Evolutionary conservation across 331 rosid genomes (phyloP), one percentile per base, ranked within the genome.

Genomic region (Rosa hybrid): DNA sequence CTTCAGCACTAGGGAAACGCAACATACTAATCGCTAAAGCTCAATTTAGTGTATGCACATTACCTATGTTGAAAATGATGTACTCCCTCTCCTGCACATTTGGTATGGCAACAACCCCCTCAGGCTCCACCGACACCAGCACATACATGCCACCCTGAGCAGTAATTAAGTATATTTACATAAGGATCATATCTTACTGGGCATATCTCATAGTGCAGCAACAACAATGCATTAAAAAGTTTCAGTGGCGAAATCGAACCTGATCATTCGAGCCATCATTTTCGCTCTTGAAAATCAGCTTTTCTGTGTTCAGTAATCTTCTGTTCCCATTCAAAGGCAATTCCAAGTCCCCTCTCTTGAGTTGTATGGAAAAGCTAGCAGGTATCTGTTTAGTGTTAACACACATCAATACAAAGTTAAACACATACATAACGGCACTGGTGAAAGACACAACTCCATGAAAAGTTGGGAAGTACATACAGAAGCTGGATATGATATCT

Each of bases 401-500:
- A 7, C 75, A 45, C 71, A 49, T 42, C 64, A 68, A 23, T 53
- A 54, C 20, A 20, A 54, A 77, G 82, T 82, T 81, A 49, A 76
- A 69, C 65, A 77, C 80, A 76, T 80, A 75, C 79, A 82, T 16
- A 83, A 80, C 78, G 78, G 85, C 56, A 65, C 63, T 82, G 56
- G 23, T 5, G 59, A 56, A 71, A 7, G 51, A 70, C 71, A 51
- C 14, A 80, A 13, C 54, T 23, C 84, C 64, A 69, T 46, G 34
- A 71, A 39, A 84, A 81, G 81, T 83, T 82, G 34, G 42, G 81
- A 72, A 78, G 84, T 80, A 89, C 97, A 86, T 92, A 95, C 98
- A 78, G 97, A 89, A 80, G 97, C 92, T 18, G 94, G 95, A 84
- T 90, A 88, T 71, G 98, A 92, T 90, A 95, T 92, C 96, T 92